Conservation (phyloP, 306 rosid species). For the Quercus suber region DNA sequence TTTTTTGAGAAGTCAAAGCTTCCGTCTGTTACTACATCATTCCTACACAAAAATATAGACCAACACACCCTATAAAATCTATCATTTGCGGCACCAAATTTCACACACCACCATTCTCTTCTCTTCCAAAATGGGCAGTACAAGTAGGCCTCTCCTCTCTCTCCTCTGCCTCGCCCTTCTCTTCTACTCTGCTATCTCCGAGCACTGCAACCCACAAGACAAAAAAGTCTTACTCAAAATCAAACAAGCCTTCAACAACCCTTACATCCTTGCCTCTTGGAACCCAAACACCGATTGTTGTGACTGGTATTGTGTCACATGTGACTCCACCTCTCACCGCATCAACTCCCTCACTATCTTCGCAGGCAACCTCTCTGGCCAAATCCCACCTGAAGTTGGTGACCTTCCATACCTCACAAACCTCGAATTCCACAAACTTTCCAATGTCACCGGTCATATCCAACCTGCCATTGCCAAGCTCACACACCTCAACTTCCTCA, state of each 20-base stretch:
- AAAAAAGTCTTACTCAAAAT: conserved; percentile 64
- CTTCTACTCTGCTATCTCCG: conserved; percentile 34
- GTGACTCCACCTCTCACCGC: conserved; percentile 58
- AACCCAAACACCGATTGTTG: conserved; percentile 60
- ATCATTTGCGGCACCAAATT: neutral
- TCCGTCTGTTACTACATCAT: neutral
- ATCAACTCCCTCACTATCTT: conserved; percentile 49
- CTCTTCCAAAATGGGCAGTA: conserved; percentile 1
- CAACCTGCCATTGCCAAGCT: conserved; percentile 61
- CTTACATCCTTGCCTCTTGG: conserved; percentile 64
- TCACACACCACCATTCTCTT: neutral
- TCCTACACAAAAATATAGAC: neutral
- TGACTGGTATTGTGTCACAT: conserved; percentile 53
- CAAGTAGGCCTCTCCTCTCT: neutral
- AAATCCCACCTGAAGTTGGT: conserved; percentile 62
- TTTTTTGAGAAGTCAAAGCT: too few relatives aligned
- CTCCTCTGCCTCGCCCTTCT: conserved; percentile 15
- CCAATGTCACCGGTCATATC: conserved; percentile 60
- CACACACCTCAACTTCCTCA: conserved; percentile 37
- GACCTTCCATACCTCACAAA: conserved; percentile 56
- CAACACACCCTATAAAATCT: neutral
- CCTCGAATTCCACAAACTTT: conserved; percentile 52
- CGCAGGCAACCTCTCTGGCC: conserved; percentile 39
- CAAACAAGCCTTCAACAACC: conserved; percentile 64
- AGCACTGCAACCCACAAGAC: conserved; percentile 63